phyloP scores from a whole-genome alignment of 2,329 filamentous ascomycete species.

The Fusarium sp. region DNA sequence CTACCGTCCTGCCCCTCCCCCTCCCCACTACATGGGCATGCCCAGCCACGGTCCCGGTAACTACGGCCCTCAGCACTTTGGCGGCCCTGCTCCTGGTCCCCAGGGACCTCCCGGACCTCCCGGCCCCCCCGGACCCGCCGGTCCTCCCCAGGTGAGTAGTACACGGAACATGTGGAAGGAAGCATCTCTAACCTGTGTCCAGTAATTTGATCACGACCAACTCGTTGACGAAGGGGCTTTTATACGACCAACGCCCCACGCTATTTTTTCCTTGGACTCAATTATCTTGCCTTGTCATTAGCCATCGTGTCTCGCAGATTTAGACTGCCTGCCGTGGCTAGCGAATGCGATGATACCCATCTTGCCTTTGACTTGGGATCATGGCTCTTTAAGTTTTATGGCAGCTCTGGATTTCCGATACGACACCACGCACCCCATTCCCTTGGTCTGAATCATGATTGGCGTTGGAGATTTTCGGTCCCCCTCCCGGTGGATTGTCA shows the following conservation, averaged over 20 bases:
- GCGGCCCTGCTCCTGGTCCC: slow-evolving; percentile 56
- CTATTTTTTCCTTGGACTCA: slow-evolving; percentile 45
- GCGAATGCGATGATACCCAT: slow-evolving; percentile 43
- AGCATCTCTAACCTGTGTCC: slow-evolving; percentile 30
- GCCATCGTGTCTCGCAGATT: slow-evolving; percentile 35
- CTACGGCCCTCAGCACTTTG: slow-evolving; percentile 61
- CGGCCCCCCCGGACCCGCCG: slow-evolving; percentile 52
- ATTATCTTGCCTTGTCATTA: slow-evolving; percentile 42
- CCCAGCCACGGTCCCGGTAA: slow-evolving; percentile 58
- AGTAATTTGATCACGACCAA: slow-evolving; percentile 47
- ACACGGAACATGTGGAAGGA: background rate
- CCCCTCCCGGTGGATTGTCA: slow-evolving; percentile 50
- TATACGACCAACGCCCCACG: slow-evolving; percentile 37
- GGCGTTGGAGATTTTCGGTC: slow-evolving; percentile 56
- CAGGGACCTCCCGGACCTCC: slow-evolving; percentile 57
- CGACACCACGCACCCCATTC: slow-evolving; percentile 48
- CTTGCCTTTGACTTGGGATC: slow-evolving; percentile 41
- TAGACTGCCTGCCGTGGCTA: slow-evolving; percentile 40
- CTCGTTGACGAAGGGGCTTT: slow-evolving; percentile 45
- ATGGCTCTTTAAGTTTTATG: slow-evolving; percentile 46
- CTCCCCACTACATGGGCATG: slow-evolving; percentile 67
- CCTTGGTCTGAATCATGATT: slow-evolving; percentile 55
- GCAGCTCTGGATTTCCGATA: slow-evolving; percentile 47
- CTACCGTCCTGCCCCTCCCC: slow-evolving; percentile 88
- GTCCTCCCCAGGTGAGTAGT: slow-evolving; percentile 54